Evolutionary conservation across 1,284 basidiomycete genomes (phyloP).

Genomic region (Ceratobasidium sp.): DNA sequence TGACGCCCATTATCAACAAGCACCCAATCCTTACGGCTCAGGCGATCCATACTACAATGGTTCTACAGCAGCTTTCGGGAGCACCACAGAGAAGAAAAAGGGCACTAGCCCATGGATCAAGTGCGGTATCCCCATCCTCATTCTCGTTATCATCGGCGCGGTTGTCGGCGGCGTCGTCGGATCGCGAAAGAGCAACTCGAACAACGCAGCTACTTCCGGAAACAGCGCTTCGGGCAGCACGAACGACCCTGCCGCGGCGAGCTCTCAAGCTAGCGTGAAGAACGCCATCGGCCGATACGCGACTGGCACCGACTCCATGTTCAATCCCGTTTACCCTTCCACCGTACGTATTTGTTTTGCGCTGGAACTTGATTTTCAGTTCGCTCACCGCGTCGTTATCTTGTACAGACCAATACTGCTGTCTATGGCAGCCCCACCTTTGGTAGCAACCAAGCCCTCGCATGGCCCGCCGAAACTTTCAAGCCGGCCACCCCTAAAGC

Average conservation of each 20-base stretch:
- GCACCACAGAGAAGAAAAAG: constrained; percentile 47
- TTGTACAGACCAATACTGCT: constrained; percentile 78
- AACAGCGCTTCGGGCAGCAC: constrained; percentile 50
- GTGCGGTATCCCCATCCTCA: constrained; percentile 69
- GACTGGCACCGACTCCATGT: constrained; percentile 75
- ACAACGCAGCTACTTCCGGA: constrained; percentile 48
- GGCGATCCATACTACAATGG: constrained; percentile 47
- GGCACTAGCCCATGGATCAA: constrained; percentile 68
- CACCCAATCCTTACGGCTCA: constrained; percentile 47
- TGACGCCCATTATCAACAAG: constrained; percentile 47
- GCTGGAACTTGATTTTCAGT: constrained; percentile 1
- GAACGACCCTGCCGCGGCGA: constrained; percentile 56
- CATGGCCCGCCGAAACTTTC: constrained; percentile 83
- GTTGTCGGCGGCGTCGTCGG: constrained; percentile 84
- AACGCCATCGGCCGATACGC: constrained; percentile 71
- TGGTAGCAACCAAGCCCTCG: constrained; percentile 60
- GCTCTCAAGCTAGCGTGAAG: constrained; percentile 69
- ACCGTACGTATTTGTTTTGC: constrained; percentile 66
- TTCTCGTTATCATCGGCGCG: constrained; percentile 76
- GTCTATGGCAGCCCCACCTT: constrained; percentile 81
- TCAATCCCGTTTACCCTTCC: constrained; percentile 87
- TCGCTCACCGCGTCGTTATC: neutral
- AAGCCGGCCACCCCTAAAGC: constrained; percentile 68
- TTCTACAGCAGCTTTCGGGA: constrained; percentile 42
- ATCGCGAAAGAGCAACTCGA: constrained; percentile 63